These are phyloP conservation scores for Lunasporangiospora selenospora DNA, from an alignment of 192 early-diverging fungal species.

Conservation along the genomic window DNA sequence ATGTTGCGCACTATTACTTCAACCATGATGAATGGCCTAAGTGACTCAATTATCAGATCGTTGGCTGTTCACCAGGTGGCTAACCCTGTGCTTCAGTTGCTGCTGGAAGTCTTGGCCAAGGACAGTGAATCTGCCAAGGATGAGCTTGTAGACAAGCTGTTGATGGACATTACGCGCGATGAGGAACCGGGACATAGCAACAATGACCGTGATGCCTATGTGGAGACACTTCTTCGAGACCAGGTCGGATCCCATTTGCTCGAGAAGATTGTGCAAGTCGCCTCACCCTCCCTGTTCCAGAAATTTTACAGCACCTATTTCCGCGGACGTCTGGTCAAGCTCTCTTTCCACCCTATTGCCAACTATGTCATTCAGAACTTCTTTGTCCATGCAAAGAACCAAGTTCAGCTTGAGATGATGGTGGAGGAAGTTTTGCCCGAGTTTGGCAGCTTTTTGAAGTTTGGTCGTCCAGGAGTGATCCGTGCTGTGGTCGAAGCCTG, in stretches of 20 bases:
- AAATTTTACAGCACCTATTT: conserved; percentile 73
- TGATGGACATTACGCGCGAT: conserved; percentile 62
- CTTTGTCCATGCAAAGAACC: conserved; percentile 66
- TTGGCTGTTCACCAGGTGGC: conserved; percentile 73
- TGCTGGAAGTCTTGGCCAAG: conserved; percentile 42
- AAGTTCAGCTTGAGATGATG: conserved; percentile 66
- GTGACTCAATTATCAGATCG: conserved; percentile 58
- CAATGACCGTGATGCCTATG: conserved; percentile 56
- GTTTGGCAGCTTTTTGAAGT: conserved; percentile 66
- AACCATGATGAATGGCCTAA: conserved; percentile 55
- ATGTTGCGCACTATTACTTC: conserved; percentile 62
- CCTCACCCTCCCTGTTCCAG: conserved; percentile 61
- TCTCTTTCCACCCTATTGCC: conserved; percentile 71
- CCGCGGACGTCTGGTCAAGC: conserved; percentile 60
- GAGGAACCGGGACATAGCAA: conserved; percentile 47
- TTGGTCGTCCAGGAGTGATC: conserved; percentile 73
- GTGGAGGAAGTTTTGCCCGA: conserved; percentile 64
- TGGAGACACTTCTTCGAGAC: conserved; percentile 67
- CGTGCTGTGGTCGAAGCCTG: conserved; percentile 73
- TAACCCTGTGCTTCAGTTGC: conserved; percentile 81
- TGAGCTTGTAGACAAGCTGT: conserved; percentile 59
- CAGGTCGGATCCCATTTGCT: conserved; percentile 82
- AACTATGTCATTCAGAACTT: conserved; percentile 90
- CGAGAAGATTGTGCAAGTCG: conserved; percentile 71
- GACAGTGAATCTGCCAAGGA: conserved; percentile 50